phyloP scores from a whole-genome alignment of 495 filamentous ascomycete genomes.

The Tricharina praecox region DNA sequence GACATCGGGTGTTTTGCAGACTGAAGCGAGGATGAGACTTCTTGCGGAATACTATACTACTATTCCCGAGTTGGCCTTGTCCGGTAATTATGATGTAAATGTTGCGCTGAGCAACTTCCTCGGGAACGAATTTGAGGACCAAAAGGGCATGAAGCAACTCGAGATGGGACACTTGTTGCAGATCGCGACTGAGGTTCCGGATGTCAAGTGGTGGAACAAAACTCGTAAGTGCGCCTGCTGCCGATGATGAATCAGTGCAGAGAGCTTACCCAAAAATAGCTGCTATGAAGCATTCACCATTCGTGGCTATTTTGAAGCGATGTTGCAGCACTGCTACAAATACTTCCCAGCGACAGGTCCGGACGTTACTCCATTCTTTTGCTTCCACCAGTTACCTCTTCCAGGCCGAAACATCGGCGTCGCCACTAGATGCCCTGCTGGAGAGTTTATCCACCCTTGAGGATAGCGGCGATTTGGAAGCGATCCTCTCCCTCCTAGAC shows the following conservation, averaged over 20 bases:
- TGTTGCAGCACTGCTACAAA: constrained; percentile 14
- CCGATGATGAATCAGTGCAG: not conserved
- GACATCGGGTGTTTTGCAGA: constrained; percentile 38
- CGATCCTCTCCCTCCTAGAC: constrained; percentile 18
- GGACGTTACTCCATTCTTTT: constrained; percentile 19
- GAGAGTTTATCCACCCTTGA: constrained; percentile 21
- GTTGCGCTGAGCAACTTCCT: constrained; percentile 15
- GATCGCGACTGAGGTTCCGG: constrained; percentile 19
- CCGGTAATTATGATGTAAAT: constrained; percentile 65
- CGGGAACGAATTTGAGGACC: constrained; percentile 1
- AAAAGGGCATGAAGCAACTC: constrained; percentile 16
- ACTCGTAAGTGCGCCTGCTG: constrained; percentile 9
- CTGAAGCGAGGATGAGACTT: constrained; percentile 58
- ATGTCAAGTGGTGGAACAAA: constrained; percentile 27
- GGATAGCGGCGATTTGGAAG: constrained; percentile 7
- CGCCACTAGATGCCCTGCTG: constrained; percentile 22
- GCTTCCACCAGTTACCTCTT: constrained; percentile 19
- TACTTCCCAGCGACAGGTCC: constrained; percentile 17
- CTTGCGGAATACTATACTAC: constrained; percentile 66
- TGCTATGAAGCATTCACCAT: constrained; percentile 19
- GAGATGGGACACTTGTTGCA: constrained; percentile 23
- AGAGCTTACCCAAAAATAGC: constrained; percentile 5
- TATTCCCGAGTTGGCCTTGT: constrained; percentile 59
- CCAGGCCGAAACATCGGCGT: constrained; percentile 15
- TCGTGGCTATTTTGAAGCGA: constrained; percentile 22